These are phyloP conservation scores for Naganishia albida DNA, from an alignment of 1,284 basidiomycete species.

Conservation along the genomic window DNA sequence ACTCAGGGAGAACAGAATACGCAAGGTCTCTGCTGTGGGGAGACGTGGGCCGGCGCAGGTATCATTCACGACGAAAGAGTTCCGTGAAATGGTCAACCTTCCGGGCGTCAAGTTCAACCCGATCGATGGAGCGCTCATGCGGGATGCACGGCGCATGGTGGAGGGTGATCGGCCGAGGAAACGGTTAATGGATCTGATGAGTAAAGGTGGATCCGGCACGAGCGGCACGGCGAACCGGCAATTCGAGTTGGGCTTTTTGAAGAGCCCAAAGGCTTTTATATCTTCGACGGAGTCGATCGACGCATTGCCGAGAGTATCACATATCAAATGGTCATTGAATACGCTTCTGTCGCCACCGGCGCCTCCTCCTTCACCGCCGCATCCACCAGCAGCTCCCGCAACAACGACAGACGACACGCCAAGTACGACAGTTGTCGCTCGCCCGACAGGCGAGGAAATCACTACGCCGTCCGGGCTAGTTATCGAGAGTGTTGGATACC, in stretches of 20 bases:
- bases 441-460: slow-evolving; percentile 64
- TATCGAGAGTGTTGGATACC: slow-evolving; percentile 85
- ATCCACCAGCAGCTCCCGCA: slow-evolving; percentile 35
- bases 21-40: slow-evolving; percentile 79
- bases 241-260: slow-evolving; percentile 81
- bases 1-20: slow-evolving; percentile 65
- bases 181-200: slow-evolving; percentile 56
- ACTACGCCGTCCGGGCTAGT: slow-evolving; percentile 71
- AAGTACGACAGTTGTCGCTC: slow-evolving; percentile 56
- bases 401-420: slow-evolving; percentile 55
- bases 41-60: slow-evolving; percentile 85
- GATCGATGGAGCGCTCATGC: slow-evolving; percentile 45
- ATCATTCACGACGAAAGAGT: slow-evolving; percentile 91
- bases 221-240: slow-evolving; percentile 55
- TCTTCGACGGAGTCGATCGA: slow-evolving; percentile 39
- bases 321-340: slow-evolving; percentile 49
- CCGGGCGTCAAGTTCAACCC: slow-evolving; percentile 60
- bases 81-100: slow-evolving; percentile 84
- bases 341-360: slow-evolving; percentile 38
- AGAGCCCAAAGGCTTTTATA: slow-evolving; percentile 64
- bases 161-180: slow-evolving; percentile 55
- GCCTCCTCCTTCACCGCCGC: slow-evolving; percentile 33
- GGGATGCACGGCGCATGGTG: slow-evolving; percentile 49
- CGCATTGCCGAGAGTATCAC: slow-evolving; percentile 58
- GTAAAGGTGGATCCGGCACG: slow-evolving; percentile 37